These are phyloP conservation scores for Hortaea sp. DNA, from an alignment of 2,329 filamentous ascomycete species.

Conservation along the genomic window DNA sequence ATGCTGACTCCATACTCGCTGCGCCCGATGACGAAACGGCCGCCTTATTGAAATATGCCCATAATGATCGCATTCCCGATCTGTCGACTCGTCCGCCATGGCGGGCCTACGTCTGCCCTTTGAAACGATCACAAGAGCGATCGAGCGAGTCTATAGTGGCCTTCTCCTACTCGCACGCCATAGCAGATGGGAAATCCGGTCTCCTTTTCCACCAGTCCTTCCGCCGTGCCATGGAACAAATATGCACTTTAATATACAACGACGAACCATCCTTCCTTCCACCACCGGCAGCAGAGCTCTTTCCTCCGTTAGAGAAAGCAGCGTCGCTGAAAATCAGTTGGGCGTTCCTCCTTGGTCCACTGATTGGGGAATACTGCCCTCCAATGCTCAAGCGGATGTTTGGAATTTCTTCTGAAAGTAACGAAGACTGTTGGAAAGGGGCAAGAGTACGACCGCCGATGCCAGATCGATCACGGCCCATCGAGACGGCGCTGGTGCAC, in stretches of 20 bases:
- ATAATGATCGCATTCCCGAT: constrained; percentile 26
- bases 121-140: background rate
- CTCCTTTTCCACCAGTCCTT: constrained; percentile 35
- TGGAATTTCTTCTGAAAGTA: constrained; percentile 23
- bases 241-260: background rate
- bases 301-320: constrained; percentile 30
- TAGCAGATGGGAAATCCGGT: constrained; percentile 36
- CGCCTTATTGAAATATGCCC: constrained; percentile 18
- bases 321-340: constrained; percentile 34
- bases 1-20: constrained; percentile 30
- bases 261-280: background rate
- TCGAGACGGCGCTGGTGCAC: constrained; percentile 24
- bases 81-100: constrained; percentile 29
- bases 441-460: constrained; percentile 6
- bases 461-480: constrained; percentile 1
- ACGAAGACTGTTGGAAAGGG: constrained; percentile 18
- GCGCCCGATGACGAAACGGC: constrained; percentile 12
- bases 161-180: constrained; percentile 35
- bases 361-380: constrained; percentile 31
- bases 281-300: constrained; percentile 14
- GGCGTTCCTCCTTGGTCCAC: constrained; percentile 33
- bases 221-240: constrained; percentile 16
- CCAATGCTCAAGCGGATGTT: constrained; percentile 23
- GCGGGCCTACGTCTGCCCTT: constrained; percentile 29
- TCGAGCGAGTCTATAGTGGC: constrained; percentile 13